A percentile compares a stretch with the other conserved stretches of the same genome.
Conservation (phyloP, 2,329 filamentous ascomycete species). For the Dothideomycetidae sp. region DNA sequence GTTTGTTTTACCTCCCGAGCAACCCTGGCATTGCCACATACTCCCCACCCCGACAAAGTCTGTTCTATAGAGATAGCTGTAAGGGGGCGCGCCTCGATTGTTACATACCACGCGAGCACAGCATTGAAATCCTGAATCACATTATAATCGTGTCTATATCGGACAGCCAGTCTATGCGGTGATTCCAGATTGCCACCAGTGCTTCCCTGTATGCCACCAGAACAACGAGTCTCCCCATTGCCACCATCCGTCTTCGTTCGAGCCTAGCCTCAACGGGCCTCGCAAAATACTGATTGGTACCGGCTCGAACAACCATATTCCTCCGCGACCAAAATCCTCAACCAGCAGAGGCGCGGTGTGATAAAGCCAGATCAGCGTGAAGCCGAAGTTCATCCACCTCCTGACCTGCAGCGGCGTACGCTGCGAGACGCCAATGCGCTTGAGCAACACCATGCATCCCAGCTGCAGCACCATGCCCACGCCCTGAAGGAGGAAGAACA, state of each 20-base stretch:
- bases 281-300: constrained; percentile 62
- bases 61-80: background rate
- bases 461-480: constrained; percentile 51
- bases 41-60: background rate
- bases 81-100: background rate
- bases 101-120: background rate
- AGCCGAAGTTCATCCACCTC: constrained; percentile 45
- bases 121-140: background rate
- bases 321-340: constrained; percentile 60
- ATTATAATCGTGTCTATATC: background rate
- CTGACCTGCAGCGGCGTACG: constrained; percentile 33
- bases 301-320: constrained; percentile 69
- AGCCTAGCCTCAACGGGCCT: constrained; percentile 45
- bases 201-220: constrained; percentile 43
- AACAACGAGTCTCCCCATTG: constrained; percentile 47
- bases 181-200: constrained; percentile 50
- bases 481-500: constrained; percentile 61
- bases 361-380: constrained; percentile 53
- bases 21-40: too few relatives aligned
- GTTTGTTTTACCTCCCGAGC: constrained; percentile 3
- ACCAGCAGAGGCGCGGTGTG: constrained; percentile 50
- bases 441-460: constrained; percentile 25
- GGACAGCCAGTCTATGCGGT: constrained; percentile 26
- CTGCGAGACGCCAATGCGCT: constrained; percentile 21
- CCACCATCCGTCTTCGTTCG: constrained; percentile 48